These are phyloP conservation scores for Tulasnella sp. DNA, from an alignment of 768 basidiomycete species.

Conservation along the genomic window DNA sequence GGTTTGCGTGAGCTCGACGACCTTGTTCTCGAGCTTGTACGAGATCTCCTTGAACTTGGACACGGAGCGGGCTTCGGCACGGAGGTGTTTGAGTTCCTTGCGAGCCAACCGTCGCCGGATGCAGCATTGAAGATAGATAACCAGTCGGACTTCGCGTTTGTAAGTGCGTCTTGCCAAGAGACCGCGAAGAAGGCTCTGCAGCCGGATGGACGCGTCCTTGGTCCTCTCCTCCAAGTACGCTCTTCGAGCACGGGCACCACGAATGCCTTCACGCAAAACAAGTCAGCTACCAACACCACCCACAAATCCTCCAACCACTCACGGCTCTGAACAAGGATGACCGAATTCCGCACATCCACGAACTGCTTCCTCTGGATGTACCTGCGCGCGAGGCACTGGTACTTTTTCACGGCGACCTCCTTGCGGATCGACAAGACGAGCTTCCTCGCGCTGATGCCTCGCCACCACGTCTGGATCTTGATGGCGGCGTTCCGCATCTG, in stretches of 20 bases:
- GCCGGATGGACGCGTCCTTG: slow-evolving; percentile 57
- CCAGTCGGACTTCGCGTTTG: slow-evolving; percentile 59
- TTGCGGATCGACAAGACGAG: slow-evolving; percentile 67
- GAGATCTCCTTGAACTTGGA: slow-evolving; percentile 99
- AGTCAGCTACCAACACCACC: neutral
- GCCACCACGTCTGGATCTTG: slow-evolving; percentile 91
- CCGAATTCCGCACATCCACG: slow-evolving; percentile 54
- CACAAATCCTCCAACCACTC: slow-evolving; percentile 42
- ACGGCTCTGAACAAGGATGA: slow-evolving; percentile 83
- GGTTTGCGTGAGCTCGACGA: slow-evolving; percentile 93
- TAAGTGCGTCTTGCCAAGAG: slow-evolving; percentile 59
- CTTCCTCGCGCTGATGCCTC: slow-evolving; percentile 72
- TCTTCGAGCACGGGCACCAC: slow-evolving; percentile 67
- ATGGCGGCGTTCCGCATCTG: slow-evolving; percentile 68
- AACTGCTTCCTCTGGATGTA: slow-evolving; percentile 73
- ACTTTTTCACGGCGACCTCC: slow-evolving; percentile 66
- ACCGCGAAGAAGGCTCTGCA: slow-evolving; percentile 87
- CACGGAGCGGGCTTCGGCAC: slow-evolving; percentile 90
- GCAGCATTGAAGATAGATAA: slow-evolving; percentile 88
- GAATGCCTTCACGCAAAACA: slow-evolving; percentile 51
- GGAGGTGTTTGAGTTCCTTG: slow-evolving; percentile 77
- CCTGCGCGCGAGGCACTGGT: slow-evolving; percentile 70
- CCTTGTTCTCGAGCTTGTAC: slow-evolving; percentile 96
- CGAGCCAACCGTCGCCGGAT: slow-evolving; percentile 83
- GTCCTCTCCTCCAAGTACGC: slow-evolving; percentile 56